phyloP scores from a whole-genome alignment of 768 basidiomycete species.

The Fomitopsis serialis region DNA sequence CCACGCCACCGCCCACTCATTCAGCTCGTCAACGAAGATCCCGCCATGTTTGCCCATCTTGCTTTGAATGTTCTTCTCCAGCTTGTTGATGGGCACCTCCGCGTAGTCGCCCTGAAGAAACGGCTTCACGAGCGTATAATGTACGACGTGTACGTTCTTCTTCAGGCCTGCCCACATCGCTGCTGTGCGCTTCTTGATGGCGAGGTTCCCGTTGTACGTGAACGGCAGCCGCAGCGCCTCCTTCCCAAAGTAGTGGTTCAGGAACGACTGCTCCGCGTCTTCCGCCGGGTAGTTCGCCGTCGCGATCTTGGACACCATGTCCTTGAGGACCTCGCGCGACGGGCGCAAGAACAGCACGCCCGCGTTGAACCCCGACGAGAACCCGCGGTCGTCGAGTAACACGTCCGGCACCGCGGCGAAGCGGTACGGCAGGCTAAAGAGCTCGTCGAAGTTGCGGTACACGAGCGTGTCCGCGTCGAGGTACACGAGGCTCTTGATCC shows the following conservation, averaged over 20 bases:
- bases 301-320: conserved; percentile 32
- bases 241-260: conserved; percentile 31
- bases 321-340: conserved; percentile 20
- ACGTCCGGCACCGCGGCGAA: conserved; percentile 32
- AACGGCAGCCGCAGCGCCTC: conserved; percentile 29
- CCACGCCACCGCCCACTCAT: conserved; percentile 21
- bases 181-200: conserved; percentile 26
- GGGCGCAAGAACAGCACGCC: conserved; percentile 31
- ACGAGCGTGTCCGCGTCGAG: conserved; percentile 32
- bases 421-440: conserved; percentile 27
- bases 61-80: conserved; percentile 15
- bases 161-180: conserved; percentile 26
- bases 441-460: conserved; percentile 27
- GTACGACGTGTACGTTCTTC: conserved; percentile 27
- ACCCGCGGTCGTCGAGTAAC: conserved; percentile 20
- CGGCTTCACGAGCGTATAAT: conserved; percentile 28
- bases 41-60: conserved; percentile 9
- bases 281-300: conserved; percentile 32
- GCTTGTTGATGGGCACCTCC: conserved; percentile 16
- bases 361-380: conserved; percentile 29
- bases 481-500: conserved; percentile 24
- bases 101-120: conserved; percentile 13
- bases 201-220: conserved; percentile 33
- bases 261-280: conserved; percentile 40
- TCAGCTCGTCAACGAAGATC: conserved; percentile 16